Evolutionary conservation across 2,329 filamentous ascomycete genomes (phyloP), one percentile per base, ranked within the genome.

Genomic region (Diaporthe batatas): DNA sequence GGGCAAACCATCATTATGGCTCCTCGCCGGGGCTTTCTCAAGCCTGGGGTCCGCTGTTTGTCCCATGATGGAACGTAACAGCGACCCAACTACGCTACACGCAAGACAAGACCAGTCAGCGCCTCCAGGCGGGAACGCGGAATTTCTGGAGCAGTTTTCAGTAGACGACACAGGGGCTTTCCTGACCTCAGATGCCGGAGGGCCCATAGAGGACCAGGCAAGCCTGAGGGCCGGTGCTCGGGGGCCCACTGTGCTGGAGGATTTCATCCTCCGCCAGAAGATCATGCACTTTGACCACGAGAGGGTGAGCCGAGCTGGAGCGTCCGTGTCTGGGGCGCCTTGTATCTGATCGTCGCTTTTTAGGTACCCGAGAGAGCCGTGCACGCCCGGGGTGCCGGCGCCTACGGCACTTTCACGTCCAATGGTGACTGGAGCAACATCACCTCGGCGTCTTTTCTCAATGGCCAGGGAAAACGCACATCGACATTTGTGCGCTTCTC

Each of bases 201-300:
- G 89, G 0, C 91, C 91, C 0, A 91, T 94, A 53, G 85, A 85
- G 59, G 92, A 94, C 39, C 91, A 92, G 77, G 84, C 87, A 75
- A 92, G 90, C 77, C 82, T 94, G 49, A 91, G 86, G 77, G 91
- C 88, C n/a, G 92, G 92, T 2, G 85, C 88, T 10, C 85, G 91
- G 57, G 92, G 92, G 1, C 88, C 92, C 1, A 91, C 91, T 0
- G 82, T 94, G 25, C 83, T 94, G 0, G 92, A 94, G 77, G 92
- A 94, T 79, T 93, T 92, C 67, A 90, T 92, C 75, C 91, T 93
- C 79, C 87, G 92, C 42, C 91, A 94, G 77, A 94, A 93, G 83
- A 91, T 93, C 54, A 89, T 90, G 62, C 89, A 88, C 70, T 93
- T 93, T 77, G 91, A 93, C 72, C 91, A 93, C 76, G 92, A 94